Base-by-base conservation (phyloP, 2,329 filamentous ascomycete species). In the Alternaria sp. region DNA sequence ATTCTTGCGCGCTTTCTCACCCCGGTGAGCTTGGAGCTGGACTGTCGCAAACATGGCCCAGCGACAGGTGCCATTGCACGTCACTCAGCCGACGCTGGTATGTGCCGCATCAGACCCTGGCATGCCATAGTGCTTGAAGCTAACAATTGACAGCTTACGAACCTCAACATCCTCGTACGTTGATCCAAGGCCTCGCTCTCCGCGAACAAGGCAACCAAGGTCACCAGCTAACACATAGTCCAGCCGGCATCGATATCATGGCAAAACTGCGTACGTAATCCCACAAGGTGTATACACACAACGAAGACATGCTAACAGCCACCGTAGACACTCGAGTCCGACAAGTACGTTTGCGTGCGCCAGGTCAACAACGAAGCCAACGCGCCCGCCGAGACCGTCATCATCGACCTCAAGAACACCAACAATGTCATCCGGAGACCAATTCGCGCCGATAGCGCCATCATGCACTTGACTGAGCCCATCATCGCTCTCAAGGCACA, bases 381-480 rank as follows among this genome's bases (percentile, higher is more conserved):
- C 70, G 88, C 93, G 69, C 91, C 92, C 74, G 92, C 94, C 69
- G 94, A 97, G 83, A 95, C 99, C 70, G 91, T 99, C 82, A 99
- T 99, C 81, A 86, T 99, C 83, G 93, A 99, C 83, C 91, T 99
- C 79, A 97, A 98, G 84, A 96, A 97, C 84, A 90, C 90, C 84
- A 97, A 97, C 88, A 95, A 96, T 85, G 90, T 97, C 81, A 96
- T 93, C 74, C 91, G 92, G 77, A 89, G 95, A 79, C 93, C 95
- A 52, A 99, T 99, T 86, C 98, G 97, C 86, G 96, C 96, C 77
- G 96, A 99, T 84, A 98, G 94, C 88, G 96, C 96, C 75, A 97
- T 99, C 80, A 98, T 99, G 96, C 96, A 99, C 88, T 97, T 93
- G 93, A 91, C 88, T 74, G 92, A 91, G 80, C 93, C 97, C 81